A percentile compares a stretch with the other conserved stretches of the same genome.
phyloP scores from a whole-genome alignment of 352 stramenopile species.

The Thalassiosira livingstoniorum region DNA sequence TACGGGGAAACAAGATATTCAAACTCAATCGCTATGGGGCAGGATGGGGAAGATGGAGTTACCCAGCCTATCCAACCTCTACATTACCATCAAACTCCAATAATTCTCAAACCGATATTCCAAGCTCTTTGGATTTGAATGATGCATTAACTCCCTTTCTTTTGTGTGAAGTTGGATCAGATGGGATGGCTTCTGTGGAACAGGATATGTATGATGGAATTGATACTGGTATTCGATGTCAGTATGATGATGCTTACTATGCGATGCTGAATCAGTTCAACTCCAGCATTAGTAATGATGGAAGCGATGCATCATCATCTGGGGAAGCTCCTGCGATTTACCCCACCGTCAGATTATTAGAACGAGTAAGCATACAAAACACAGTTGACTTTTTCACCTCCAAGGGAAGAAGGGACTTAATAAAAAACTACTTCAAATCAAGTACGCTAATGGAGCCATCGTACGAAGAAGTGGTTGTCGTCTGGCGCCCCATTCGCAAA shows the following conservation, averaged over 20 bases:
- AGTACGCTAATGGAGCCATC: slow-evolving; percentile 81
- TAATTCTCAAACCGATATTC: too few species aligned
- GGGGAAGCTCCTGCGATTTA: too few species aligned
- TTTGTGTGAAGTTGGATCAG: slow-evolving; percentile 60
- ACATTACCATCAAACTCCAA: too few species aligned
- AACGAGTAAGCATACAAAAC: slow-evolving; percentile 81
- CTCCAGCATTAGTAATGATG: not conserved
- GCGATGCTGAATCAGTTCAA: not conserved
- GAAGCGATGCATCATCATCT: not conserved
- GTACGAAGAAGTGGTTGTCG: slow-evolving; percentile 76
- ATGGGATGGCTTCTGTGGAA: slow-evolving; percentile 33
- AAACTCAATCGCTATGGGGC: slow-evolving; percentile 72
- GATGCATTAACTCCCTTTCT: slow-evolving; percentile 73
- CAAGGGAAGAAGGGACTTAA: slow-evolving; percentile 59
- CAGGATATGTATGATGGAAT: slow-evolving; percentile 57
- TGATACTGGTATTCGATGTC: slow-evolving; percentile 55
- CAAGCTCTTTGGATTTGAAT: slow-evolving; percentile 47
- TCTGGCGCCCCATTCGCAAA: slow-evolving; percentile 57
- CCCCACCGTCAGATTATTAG: slow-evolving; percentile 62
- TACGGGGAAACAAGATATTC: slow-evolving; percentile 64
- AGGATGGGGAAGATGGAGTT: slow-evolving; percentile 13
- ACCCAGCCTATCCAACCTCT: slow-evolving; percentile 47
- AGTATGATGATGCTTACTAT: slow-evolving; percentile 68
- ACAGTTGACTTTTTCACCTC: slow-evolving; percentile 76
- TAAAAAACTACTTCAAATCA: slow-evolving; percentile 72